Base-by-base conservation (phyloP, 805 yeast species). In the Myxozyma monticola region DNA sequence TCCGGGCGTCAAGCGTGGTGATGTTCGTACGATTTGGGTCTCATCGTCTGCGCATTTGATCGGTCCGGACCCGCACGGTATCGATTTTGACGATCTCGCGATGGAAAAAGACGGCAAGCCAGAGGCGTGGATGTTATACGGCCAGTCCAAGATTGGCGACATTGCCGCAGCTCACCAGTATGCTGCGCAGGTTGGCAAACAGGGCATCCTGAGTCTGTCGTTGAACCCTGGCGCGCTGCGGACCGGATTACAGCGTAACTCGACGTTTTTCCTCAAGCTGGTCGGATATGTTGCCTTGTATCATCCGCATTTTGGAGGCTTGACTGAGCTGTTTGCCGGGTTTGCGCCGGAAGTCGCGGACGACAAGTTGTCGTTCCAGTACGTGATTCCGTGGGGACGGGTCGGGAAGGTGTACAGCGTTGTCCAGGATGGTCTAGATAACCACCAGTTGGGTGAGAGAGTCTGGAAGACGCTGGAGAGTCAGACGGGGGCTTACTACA, bases 11-110 rank as follows among this genome's bases (percentile, higher is more conserved):
- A 33, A 21, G 25, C 10, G 26, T 9, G 49, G 45, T 18, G 21
- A 18, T 9, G 67, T 63, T 6, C 67, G 81, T 45, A 64, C 76
- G 24, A 68, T 77, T 6, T 76, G 78, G 72, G 66, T 75, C 1
- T 54, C 76, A 1, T 76, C 80, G 0, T 25, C 65, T 24, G 73
- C 66, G 1, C 74, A 70, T 31, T 34, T 47, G 14, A n/a, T 49
- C 15, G 57, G 62, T 0, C 63, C 74, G 0, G 63, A 63, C 7
- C 65, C 64, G 5, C 61, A 64, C 18, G 73, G 68, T 25, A 66
- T 74, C 20, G 54, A 69, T 34, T 63, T 65, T 45, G 68, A 65
- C 38, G 71, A 70, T 46, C 57, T 70, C 39, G 60, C 61, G 34
- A 47, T 54, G 52, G 62, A 59, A 30, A 49, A 54, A 38, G 58